Base-by-base conservation (phyloP, 306 rosid genomes). In the Sindora glabra region DNA sequence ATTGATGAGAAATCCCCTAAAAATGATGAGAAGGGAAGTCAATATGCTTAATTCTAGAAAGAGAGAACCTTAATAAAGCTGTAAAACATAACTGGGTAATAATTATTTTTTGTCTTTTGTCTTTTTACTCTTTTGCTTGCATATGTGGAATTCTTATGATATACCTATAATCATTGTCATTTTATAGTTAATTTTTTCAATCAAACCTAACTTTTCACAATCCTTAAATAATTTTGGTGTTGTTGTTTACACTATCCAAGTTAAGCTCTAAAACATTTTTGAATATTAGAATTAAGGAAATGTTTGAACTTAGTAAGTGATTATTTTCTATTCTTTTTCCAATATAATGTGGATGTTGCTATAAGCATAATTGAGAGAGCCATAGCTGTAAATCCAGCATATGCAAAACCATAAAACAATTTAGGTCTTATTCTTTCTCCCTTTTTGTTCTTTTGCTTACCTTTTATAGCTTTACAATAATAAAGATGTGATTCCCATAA, bases 221-320 rank as follows among this genome's bases (percentile, higher is more conserved):
- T 82, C 88, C 16, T 66, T 82, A 85, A 82, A 82, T 79, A 82
- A 82, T 72, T 82, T 82, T 66, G 88, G 88, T n/a, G n/a, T n/a
- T 56, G 88, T 82, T 62, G 88, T 82, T 62, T 79, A 78, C 74
- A 82, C 88, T 59, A 85, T 82, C 36, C 88, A 82, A 85, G 88
- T 82, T 56, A 39, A 29, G 54, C 45, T n/a, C 37, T 15, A 34
- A 48, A 8, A 46, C 10, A 27, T 26, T 55, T 2, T 30, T 53
- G 64, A 41, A 49, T 30, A n/a, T 30, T 18, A 15, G 33, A 55
- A 18, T 48, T 67, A 40, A 25, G 26, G 47, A 53, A 5, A 2
- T 30, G 34, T 8, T 34, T 53, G 25, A 53, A 4, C n/a, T 9
- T 46, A 14, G 58, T 71, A 17, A 37, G 48, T 55, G 55, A 54